These are phyloP conservation scores for Rubus parviflorus DNA, from an alignment of 306 rosid genomes.

Conservation along the genomic window DNA sequence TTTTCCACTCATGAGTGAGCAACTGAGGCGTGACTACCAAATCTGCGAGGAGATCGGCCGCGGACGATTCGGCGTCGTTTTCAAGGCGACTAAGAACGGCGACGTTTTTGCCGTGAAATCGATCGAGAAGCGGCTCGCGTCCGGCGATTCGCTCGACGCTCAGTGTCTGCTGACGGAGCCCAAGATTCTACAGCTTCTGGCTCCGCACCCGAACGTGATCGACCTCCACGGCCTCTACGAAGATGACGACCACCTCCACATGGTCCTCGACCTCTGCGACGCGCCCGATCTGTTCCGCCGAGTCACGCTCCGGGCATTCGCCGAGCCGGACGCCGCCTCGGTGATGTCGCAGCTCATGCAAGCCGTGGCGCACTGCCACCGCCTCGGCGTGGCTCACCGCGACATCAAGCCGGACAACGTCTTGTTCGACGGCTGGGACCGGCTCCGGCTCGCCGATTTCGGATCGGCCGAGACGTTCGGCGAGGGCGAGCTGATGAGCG, in stretches of 20 bases:
- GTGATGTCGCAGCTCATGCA: slow-evolving; percentile 51
- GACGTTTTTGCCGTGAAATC: slow-evolving; percentile 52
- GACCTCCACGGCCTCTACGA: slow-evolving; percentile 47
- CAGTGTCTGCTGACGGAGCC: slow-evolving; percentile 58
- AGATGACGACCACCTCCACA: slow-evolving; percentile 54
- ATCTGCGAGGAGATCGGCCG: slow-evolving; percentile 57
- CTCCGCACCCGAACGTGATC: slow-evolving; percentile 55
- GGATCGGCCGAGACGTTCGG: slow-evolving; percentile 64
- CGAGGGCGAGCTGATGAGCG: slow-evolving; percentile 48
- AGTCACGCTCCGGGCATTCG: slow-evolving; percentile 9
- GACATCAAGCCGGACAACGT: slow-evolving; percentile 75
- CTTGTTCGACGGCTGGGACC: slow-evolving; percentile 38
- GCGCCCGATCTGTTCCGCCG: slow-evolving; percentile 46
- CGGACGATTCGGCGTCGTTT: slow-evolving; percentile 72
- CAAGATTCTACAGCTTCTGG: slow-evolving; percentile 47
- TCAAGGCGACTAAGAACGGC: slow-evolving; percentile 32
- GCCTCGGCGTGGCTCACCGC: slow-evolving; percentile 62
- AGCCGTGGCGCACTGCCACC: slow-evolving; percentile 61
- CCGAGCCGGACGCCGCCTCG: slow-evolving; percentile 47
- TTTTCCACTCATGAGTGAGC: slow-evolving; percentile 41
- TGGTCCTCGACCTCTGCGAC: slow-evolving; percentile 61
- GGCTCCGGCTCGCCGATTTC: slow-evolving; percentile 50
- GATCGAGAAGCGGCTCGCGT: slow-evolving; percentile 43
- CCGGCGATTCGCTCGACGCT: slow-evolving; percentile 55
- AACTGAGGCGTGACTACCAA: slow-evolving; percentile 46